Evolutionary conservation across 1,284 basidiomycete genomes (phyloP), one percentile per base, ranked within the genome.

Genomic region (Fomitiporia mediterranea): DNA sequence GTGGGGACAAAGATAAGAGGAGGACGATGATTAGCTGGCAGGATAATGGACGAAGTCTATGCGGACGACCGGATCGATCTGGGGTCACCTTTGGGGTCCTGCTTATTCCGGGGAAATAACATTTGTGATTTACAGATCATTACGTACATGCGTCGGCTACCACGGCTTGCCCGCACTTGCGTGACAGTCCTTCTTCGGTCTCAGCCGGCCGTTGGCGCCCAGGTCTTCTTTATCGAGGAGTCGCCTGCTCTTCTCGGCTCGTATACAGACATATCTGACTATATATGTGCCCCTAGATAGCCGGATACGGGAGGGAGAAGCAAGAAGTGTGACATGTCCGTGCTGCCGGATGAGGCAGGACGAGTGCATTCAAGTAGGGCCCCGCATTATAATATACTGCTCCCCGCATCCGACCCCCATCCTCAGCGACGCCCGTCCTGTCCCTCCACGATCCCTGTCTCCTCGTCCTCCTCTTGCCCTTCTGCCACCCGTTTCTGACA

Each of bases 101-200:
- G n/a, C n/a, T n/a, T n/a, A 9, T 9, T 42, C 39, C 39, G 43
- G 43, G 43, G 23, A 44, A 46, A 46, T 46, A 46, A 46, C 44
- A 30, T 30, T 46, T 30, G 43, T 27, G 43, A 25, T 25, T 23
- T 21, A 27, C 23, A 3, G 17, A 8, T 46, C 44, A 46, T 46
- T 46, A 46, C 44, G 44, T 46, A 46, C 44, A 46, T 13, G 4
- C 25, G 27, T 46, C 44, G 44, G 25, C 39, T 40, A 2, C 27
- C 43, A n/a, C 43, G 25, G 19, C 44, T 25, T 17, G 13, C 44
- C 27, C 15, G 7, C 11, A 9, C 17, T 21, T 30, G 21, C 5
- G 25, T 30, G 27, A 25, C 21, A 27, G 21, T 5, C 27, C 7
- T 30, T 15, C 44, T 30, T 30, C 43, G 39, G 17, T 40, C 35